Evolutionary conservation across 78 protist species (phyloP).

Genomic region (Guillardia theta): DNA sequence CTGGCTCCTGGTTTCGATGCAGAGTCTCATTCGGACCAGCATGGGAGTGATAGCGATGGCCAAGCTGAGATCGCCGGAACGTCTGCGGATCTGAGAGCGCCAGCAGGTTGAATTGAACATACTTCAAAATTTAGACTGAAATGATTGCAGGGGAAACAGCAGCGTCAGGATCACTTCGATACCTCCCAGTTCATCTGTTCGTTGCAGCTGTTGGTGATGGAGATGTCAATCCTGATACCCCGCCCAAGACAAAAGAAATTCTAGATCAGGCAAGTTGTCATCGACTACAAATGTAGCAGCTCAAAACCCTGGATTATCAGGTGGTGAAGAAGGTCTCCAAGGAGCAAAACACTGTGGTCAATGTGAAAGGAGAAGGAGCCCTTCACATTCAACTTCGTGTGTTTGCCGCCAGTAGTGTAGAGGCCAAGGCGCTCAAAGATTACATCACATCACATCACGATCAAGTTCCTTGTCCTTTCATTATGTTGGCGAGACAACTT

Average conservation of each 20-base stretch:
- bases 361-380: not conserved
- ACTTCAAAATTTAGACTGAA: not conserved
- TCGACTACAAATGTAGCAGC: no score
- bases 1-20: no score
- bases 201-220: not conserved
- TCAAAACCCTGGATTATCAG: no score
- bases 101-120: not conserved
- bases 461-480: not conserved
- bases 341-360: constrained; percentile 28
- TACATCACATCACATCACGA: not conserved
- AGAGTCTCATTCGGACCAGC: no score
- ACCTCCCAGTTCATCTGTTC: not conserved
- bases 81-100: not conserved
- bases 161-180: not conserved
- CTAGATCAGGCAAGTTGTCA: not conserved
- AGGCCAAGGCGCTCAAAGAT: constrained; percentile 2
- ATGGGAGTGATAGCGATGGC: no score
- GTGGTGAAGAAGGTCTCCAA: not conserved
- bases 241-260: not conserved
- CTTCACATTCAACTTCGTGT: constrained; percentile 11
- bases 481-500: not conserved
- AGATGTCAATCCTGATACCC: not conserved
- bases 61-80: not conserved
- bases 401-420: not conserved
- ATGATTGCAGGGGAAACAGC: not conserved